phyloP scores from a whole-genome alignment of 306 rosid genomes.

The Chamaecrista fasciculata region DNA sequence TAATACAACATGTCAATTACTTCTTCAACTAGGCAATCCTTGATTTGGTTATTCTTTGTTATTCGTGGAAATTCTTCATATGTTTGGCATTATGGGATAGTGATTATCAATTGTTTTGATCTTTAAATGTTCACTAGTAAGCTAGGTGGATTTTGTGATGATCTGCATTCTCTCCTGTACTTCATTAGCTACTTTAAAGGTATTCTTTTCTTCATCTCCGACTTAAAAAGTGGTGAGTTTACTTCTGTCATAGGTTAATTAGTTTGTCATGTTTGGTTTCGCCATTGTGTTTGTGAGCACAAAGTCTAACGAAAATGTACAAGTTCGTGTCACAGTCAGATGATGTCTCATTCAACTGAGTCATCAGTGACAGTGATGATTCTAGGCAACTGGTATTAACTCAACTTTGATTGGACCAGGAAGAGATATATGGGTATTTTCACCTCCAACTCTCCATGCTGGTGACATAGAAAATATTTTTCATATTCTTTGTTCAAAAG shows the following conservation, averaged over 20 bases:
- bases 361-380: not conserved
- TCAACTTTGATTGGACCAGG: too few species aligned
- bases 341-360: not conserved
- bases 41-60: too few species aligned
- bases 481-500: not conserved
- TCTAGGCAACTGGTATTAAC: too few species aligned
- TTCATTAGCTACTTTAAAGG: constrained; percentile 31
- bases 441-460: too few species aligned
- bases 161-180: constrained; percentile 49
- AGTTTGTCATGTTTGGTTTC: not conserved
- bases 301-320: not conserved
- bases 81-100: not conserved
- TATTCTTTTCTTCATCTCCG: too few species aligned
- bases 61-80: not conserved
- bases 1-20: too few species aligned
- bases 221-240: too few species aligned
- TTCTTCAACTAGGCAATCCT: not conserved
- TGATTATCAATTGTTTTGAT: not conserved
- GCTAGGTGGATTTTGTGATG: constrained; percentile 20
- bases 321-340: not conserved
- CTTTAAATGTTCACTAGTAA: not conserved
- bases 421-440: not conserved
- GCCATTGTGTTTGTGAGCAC: not conserved
- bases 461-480: too few species aligned
- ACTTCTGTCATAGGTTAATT: too few species aligned